phyloP scores from a whole-genome alignment of 164 flowering plant genomes.

The Magnolia sinica region DNA sequence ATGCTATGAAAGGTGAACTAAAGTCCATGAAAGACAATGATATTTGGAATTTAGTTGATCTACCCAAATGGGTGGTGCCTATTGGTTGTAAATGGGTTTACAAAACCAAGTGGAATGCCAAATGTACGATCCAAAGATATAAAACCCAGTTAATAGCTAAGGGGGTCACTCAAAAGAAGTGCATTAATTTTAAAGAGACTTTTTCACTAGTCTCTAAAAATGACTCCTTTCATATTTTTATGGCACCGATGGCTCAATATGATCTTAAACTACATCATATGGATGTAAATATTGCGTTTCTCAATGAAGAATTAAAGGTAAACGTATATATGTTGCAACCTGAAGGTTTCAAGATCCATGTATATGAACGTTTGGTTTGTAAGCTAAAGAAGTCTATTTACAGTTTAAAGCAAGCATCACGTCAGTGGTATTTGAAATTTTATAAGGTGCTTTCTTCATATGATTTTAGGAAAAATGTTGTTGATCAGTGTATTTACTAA shows the following conservation, averaged over 20 bases:
- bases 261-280: neutral
- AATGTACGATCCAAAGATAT: neutral
- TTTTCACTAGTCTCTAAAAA: neutral
- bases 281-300: neutral
- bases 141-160: neutral
- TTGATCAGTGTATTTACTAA: neutral
- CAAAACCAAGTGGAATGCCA: neutral
- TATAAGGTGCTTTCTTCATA: neutral
- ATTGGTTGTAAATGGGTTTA: neutral
- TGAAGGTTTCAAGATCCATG: neutral
- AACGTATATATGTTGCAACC: neutral
- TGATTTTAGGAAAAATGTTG: neutral
- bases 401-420: neutral
- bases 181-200: neutral
- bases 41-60: neutral
- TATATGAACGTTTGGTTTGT: neutral
- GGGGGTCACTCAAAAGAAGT: neutral
- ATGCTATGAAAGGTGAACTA: neutral
- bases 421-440: neutral
- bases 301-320: neutral
- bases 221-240: neutral
- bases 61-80: neutral
- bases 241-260: neutral
- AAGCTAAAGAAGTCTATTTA: neutral
- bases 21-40: neutral